phyloP scores from a whole-genome alignment of 2,329 filamentous ascomycete genomes.

The Cladosporium halotolerans region DNA sequence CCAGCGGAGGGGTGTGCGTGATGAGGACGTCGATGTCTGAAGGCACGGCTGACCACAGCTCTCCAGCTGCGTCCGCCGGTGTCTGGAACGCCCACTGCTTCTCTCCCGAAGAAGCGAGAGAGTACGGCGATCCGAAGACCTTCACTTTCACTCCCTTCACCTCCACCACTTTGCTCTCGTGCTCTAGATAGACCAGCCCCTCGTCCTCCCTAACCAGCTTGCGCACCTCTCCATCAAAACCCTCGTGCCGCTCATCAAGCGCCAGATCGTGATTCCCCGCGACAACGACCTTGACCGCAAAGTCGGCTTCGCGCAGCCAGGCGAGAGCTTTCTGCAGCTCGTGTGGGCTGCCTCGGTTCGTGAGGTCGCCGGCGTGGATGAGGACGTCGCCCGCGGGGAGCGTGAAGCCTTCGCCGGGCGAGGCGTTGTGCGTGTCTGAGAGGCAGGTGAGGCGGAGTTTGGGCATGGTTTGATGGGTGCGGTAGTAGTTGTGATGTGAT shows the following conservation, averaged over 20 bases:
- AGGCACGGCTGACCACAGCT: slow-evolving; percentile 58
- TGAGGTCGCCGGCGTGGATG: slow-evolving; percentile 70
- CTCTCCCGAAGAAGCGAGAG: slow-evolving; percentile 34
- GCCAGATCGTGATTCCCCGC: slow-evolving; percentile 73
- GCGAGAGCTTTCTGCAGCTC: slow-evolving; percentile 55
- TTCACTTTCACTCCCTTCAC: slow-evolving; percentile 59
- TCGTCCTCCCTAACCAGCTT: slow-evolving; percentile 45
- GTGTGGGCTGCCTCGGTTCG: slow-evolving; percentile 58
- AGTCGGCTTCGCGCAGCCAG: slow-evolving; percentile 63
- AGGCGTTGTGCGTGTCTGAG: slow-evolving; percentile 68
- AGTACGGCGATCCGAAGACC: slow-evolving; percentile 66
- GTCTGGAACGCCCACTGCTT: slow-evolving; percentile 64
- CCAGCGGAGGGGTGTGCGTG: slow-evolving; percentile 62
- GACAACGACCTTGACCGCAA: slow-evolving; percentile 64
- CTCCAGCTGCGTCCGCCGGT: slow-evolving; percentile 32
- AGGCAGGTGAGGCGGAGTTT: slow-evolving; percentile 66
- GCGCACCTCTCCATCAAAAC: slow-evolving; percentile 42
- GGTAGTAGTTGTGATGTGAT: too few relatives aligned
- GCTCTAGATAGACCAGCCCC: slow-evolving; percentile 59
- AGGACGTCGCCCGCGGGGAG: slow-evolving; percentile 67
- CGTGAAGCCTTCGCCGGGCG: slow-evolving; percentile 47
- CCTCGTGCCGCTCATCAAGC: slow-evolving; percentile 45
- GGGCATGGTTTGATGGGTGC: not conserved
- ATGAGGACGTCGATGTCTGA: slow-evolving; percentile 59
- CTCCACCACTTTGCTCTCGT: slow-evolving; percentile 49